phyloP scores from a whole-genome alignment of 176 grass and related monocot genomes.

The Eleusine coracana region DNA sequence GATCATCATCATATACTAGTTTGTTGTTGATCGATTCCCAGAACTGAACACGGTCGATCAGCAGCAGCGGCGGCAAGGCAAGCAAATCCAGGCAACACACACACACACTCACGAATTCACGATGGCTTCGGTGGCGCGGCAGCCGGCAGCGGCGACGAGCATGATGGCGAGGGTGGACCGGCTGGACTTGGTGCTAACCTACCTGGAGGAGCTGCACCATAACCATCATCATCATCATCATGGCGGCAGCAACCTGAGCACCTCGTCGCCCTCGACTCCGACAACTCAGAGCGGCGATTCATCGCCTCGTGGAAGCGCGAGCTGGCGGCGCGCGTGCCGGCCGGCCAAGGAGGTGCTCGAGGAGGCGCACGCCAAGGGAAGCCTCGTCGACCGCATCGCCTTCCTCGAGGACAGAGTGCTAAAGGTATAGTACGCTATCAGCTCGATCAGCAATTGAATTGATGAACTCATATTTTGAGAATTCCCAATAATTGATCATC shows the following conservation, averaged over 20 bases:
- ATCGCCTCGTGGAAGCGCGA: neutral
- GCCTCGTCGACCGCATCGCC: slow-evolving; percentile 42
- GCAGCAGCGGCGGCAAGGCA: neutral
- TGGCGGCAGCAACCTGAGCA: neutral
- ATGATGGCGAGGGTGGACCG: slow-evolving; percentile 65
- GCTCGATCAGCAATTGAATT: neutral
- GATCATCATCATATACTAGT: neutral
- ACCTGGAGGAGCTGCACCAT: slow-evolving; percentile 53
- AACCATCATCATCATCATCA: neutral
- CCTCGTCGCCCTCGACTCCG: slow-evolving; percentile 7
- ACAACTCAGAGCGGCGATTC: neutral
- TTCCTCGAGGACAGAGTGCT: slow-evolving; percentile 32
- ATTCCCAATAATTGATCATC: too few relatives aligned
- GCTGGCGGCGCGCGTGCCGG: neutral
- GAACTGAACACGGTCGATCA: too few relatives aligned
- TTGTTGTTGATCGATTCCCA: neutral
- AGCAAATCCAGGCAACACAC: neutral
- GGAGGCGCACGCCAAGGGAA: slow-evolving; percentile 43
- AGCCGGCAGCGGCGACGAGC: slow-evolving; percentile 20
- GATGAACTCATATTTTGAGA: too few relatives aligned
- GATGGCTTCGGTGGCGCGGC: slow-evolving; percentile 22
- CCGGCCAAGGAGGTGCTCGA: slow-evolving; percentile 29
- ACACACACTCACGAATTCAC: too few relatives aligned
- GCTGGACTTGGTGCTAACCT: slow-evolving; percentile 62
- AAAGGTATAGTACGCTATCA: neutral